These are phyloP conservation scores for Solanum aculeatissimum DNA, from an alignment of 305 asterid species.

Conservation along the genomic window DNA sequence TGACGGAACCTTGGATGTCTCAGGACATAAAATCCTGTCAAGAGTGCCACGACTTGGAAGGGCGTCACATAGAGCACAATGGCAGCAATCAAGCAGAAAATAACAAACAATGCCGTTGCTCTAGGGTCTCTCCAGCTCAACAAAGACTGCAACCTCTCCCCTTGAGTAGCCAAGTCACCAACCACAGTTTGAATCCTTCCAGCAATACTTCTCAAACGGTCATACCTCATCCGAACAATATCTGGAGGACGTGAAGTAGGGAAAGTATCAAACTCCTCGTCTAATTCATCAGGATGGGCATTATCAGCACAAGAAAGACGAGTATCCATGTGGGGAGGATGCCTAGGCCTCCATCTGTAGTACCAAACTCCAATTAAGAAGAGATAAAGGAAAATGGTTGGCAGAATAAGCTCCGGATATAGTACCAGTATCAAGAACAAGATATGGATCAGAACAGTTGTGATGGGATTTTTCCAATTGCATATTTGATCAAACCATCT, in stretches of 20 bases:
- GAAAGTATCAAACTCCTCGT: constrained; percentile 65
- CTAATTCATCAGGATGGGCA: constrained; percentile 56
- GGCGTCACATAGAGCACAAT: constrained; percentile 55
- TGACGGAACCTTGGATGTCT: constrained; percentile 76
- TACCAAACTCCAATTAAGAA: constrained; percentile 65
- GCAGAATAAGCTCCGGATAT: constrained; percentile 62
- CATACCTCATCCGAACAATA: constrained; percentile 56
- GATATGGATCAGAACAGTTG: constrained; percentile 46
- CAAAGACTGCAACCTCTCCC: constrained; percentile 28
- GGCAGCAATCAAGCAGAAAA: constrained; percentile 49
- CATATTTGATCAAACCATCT: constrained; percentile 51
- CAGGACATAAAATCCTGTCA: constrained; percentile 43
- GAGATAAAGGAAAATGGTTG: constrained; percentile 50
- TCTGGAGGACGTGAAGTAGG: constrained; percentile 46
- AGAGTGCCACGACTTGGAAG: constrained; percentile 38
- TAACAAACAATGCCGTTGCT: constrained; percentile 49
- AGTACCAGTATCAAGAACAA: constrained; percentile 44
- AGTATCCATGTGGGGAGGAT: constrained; percentile 62
- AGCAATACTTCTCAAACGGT: constrained; percentile 53
- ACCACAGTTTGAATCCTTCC: constrained; percentile 58
- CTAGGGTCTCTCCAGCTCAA: constrained; percentile 85
- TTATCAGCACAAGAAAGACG: constrained; percentile 60
- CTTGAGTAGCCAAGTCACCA: background rate
- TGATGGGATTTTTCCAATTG: constrained; percentile 54
- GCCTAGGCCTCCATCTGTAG: constrained; percentile 52